A percentile compares a stretch with the other conserved stretches of the same genome.
Conservation (phyloP, 2,329 filamentous ascomycete species). For the Phoma herbarum region DNA sequence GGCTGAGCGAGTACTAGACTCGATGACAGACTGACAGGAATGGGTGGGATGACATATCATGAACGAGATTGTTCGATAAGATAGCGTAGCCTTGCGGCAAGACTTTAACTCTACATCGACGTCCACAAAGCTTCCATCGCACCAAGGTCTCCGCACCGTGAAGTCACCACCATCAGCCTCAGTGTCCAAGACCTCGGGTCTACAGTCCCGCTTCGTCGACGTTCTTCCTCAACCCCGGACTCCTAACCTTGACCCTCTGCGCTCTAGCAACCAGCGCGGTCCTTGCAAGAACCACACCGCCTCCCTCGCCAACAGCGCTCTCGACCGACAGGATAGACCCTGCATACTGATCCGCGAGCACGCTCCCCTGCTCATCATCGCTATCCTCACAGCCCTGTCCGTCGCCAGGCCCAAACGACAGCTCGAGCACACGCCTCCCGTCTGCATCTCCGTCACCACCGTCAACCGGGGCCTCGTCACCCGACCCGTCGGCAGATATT, state of each 20-base stretch:
- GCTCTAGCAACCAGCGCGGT: constrained; percentile 3
- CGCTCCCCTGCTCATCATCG: no score
- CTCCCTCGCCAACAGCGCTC: background rate
- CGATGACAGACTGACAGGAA: background rate
- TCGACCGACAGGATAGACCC: no score
- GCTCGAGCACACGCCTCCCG: no score
- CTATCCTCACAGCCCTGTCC: no score
- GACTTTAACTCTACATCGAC: background rate
- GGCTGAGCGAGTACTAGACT: constrained; percentile 71
- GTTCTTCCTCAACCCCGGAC: background rate
- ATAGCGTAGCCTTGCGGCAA: background rate
- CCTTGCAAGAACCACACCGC: constrained; percentile 1
- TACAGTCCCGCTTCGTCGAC: background rate
- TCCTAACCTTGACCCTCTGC: constrained; percentile 3
- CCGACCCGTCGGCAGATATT: no score
- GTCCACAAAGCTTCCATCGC: background rate
- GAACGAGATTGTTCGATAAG: background rate
- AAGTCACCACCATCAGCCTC: no score
- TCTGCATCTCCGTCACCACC: no score
- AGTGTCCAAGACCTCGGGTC: no score
- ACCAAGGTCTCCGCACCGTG: no score
- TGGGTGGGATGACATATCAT: background rate
- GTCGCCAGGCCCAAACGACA: no score
- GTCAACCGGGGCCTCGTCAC: no score
- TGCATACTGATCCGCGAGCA: no score